phyloP scores from a whole-genome alignment of 192 early-diverging fungal genomes.

The Gryganskiella cystojenkinii region DNA sequence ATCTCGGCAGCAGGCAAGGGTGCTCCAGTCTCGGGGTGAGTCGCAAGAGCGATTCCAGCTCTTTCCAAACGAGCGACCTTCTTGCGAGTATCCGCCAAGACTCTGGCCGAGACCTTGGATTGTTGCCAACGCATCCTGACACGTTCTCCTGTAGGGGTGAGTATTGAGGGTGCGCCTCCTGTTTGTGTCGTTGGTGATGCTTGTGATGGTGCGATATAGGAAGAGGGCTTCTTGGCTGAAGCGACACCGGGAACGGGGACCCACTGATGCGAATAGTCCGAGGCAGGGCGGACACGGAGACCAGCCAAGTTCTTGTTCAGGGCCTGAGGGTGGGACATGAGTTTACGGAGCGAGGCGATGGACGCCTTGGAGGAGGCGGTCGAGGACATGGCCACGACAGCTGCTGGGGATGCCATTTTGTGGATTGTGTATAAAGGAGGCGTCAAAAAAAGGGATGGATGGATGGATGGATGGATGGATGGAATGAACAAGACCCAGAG shows the following conservation, averaged over 20 bases:
- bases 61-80: conserved; percentile 40
- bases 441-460: too few species aligned
- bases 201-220: not conserved
- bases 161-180: conserved; percentile 43
- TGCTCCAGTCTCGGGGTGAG: conserved; percentile 46
- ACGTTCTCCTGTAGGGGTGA: conserved; percentile 41
- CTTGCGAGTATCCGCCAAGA: conserved; percentile 45
- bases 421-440: not conserved
- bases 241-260: conserved; percentile 46
- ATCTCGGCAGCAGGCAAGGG: conserved; percentile 31
- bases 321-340: conserved; percentile 35
- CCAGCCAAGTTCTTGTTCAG: conserved; percentile 42
- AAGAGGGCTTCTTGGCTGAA: conserved; percentile 15
- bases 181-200: conserved; percentile 21
- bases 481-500: too few species aligned
- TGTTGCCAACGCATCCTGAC: conserved; percentile 50
- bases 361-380: conserved; percentile 30
- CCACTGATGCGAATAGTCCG: conserved; percentile 46
- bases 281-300: conserved; percentile 28
- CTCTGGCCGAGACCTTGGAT: conserved; percentile 42
- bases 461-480: too few species aligned
- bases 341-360: conserved; percentile 30
- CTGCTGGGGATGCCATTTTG: conserved; percentile 47
- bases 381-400: conserved; percentile 41
- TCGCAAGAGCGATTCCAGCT: conserved; percentile 39